These are phyloP conservation scores for Wickerhamiella dianesei DNA, from an alignment of 805 yeast genomes.

Conservation along the genomic window DNA sequence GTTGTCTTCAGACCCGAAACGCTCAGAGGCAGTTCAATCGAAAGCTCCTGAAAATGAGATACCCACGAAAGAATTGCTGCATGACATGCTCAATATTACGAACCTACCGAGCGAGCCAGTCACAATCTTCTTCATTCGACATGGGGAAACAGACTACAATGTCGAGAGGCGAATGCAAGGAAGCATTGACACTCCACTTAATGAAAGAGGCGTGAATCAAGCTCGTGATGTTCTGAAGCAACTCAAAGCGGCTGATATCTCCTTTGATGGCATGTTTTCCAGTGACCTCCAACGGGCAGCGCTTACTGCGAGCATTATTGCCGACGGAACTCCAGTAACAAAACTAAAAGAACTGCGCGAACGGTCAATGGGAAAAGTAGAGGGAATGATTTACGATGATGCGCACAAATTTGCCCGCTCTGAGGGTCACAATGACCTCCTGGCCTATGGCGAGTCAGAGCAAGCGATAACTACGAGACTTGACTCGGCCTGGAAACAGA, in stretches of 20 bases:
- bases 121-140: constrained; percentile 15
- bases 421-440: constrained; percentile 6
- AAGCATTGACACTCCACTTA: constrained; percentile 14
- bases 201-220: constrained; percentile 16
- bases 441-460: constrained; percentile 15
- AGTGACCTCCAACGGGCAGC: constrained; percentile 18
- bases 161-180: constrained; percentile 18
- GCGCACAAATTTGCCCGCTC: constrained; percentile 7
- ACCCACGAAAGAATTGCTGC: too few species aligned
- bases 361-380: constrained; percentile 16
- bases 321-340: constrained; percentile 3
- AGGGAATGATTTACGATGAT: constrained; percentile 13
- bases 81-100: too few species aligned
- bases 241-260: constrained; percentile 4
- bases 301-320: constrained; percentile 15
- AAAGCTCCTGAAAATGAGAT: too few species aligned
- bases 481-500: constrained; percentile 6
- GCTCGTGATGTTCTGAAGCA: constrained; percentile 11
- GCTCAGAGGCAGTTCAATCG: too few species aligned
- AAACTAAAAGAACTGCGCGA: constrained; percentile 13
- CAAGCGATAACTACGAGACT: constrained; percentile 8
- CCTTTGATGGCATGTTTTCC: constrained; percentile 13
- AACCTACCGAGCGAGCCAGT: too few species aligned
- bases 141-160: constrained; percentile 20
- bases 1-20: too few species aligned